Base-by-base conservation (phyloP, 2,329 filamentous ascomycete species). In the Colletotrichum sublineola region DNA sequence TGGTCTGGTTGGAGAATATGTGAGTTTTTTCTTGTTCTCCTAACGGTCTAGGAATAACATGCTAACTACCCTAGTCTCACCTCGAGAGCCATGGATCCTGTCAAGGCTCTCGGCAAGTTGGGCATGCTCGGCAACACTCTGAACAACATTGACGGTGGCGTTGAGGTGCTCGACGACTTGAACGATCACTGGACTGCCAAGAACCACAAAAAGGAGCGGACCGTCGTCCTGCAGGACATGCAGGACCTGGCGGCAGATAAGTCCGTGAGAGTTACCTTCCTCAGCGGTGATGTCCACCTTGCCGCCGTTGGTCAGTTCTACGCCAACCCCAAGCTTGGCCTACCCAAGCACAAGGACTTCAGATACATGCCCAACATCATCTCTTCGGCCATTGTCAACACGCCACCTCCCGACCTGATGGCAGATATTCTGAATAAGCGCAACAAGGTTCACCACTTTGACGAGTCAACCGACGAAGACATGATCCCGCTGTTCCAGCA, bases 131-230 rank as follows among this genome's bases (percentile, higher is more conserved):
- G 94, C 4, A 89, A 89, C 72, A 90, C 97, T 55, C 86, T 97
- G 50, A 97, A 97, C 83, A 93, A 93, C 76, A 95, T 97, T 76
- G 95, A 98, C 78, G 95, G 94, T 31, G 94, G 94, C 24, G 93
- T 96, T 7, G 96, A 98, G 81, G 93, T 98, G 18, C 85, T 97
- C 38, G 95, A 97, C 79, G 95, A 97, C 77, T 84, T 97, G 12
- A 96, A 98, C 79, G 96, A 98, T 81, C 96, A 99, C 80, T 99
- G 96, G 96, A 98, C 96, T 0, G 94, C 96, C 48, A 97, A 94
- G 79, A 94, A 95, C 79, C 95, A 98, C 84, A 99, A 98, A 80
- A 87, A 90, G 36, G 96, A 99, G 82, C 91, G 96, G 63, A 94
- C 92, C 74, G 92, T 94, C 81, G 87, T 98, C 74, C 90, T 99